phyloP scores from a whole-genome alignment of 306 rosid genomes.

The Sphenostylis stenocarpa region DNA sequence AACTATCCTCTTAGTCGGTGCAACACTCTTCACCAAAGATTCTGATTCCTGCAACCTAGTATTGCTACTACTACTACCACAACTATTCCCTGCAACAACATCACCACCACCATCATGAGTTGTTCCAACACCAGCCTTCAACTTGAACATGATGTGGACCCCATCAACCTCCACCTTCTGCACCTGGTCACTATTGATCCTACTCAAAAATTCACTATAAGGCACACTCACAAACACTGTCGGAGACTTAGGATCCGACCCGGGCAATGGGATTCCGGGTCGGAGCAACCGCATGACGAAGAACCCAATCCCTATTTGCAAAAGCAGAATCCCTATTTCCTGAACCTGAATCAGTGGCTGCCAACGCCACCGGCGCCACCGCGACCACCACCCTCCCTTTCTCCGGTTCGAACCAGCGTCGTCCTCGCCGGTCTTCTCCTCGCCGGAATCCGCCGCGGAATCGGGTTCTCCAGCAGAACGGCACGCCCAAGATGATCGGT shows the following conservation, averaged over 20 bases:
- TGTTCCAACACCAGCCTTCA: constrained; percentile 57
- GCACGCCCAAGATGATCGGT: constrained; percentile 34
- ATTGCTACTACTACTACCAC: constrained; percentile 16
- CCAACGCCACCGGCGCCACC: constrained; percentile 86
- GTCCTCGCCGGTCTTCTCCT: constrained; percentile 47
- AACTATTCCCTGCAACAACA: constrained; percentile 32
- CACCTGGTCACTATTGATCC: constrained; percentile 67
- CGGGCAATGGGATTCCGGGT: constrained; percentile 76
- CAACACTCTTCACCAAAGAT: constrained; percentile 64
- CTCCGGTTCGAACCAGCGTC: constrained; percentile 56
- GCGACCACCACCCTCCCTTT: constrained; percentile 70
- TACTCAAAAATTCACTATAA: constrained; percentile 85
- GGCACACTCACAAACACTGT: constrained; percentile 67
- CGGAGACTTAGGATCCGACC: constrained; percentile 54
- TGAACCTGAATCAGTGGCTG: constrained; percentile 81
- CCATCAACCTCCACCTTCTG: constrained; percentile 98
- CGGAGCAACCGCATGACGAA: constrained; percentile 79
- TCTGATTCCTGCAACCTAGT: constrained; percentile 60
- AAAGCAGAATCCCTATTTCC: constrained; percentile 69
- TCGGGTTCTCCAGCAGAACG: constrained; percentile 55
- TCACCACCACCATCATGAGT: constrained; percentile 50
- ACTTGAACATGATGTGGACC: constrained; percentile 81
- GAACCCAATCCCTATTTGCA: constrained; percentile 76
- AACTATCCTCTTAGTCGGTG: constrained; percentile 74
- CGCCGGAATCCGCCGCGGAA: constrained; percentile 57